Evolutionary conservation across 352 stramenopile genomes (phyloP).

Genomic region (Halophytophthora polymorphica): DNA sequence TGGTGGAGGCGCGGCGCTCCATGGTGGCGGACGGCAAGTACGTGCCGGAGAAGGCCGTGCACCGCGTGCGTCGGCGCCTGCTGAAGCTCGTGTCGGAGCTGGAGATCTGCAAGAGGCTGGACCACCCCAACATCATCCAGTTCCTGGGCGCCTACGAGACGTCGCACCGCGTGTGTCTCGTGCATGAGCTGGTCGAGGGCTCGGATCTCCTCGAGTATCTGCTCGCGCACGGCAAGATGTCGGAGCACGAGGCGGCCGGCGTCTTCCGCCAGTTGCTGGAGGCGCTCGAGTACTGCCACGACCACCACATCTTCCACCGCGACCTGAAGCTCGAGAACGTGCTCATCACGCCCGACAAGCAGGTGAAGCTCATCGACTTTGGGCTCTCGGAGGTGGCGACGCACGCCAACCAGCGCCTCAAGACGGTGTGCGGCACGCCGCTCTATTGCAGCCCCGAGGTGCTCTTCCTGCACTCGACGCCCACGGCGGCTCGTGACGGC

Average conservation of each 20-base stretch:
- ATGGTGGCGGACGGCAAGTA: conserved; percentile 68
- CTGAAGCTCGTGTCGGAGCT: conserved; percentile 82
- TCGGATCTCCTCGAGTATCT: conserved; percentile 73
- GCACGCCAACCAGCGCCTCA: conserved; percentile 56
- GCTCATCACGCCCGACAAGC: conserved; percentile 87
- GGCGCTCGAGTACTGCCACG: conserved; percentile 92
- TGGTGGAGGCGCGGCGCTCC: conserved; percentile 74
- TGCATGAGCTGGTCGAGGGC: conserved; percentile 76
- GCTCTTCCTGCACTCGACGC: conserved; percentile 49
- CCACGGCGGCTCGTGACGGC: conserved; percentile 23
- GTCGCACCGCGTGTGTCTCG: conserved; percentile 73
- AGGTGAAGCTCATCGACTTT: conserved; percentile 96
- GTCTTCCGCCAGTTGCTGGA: conserved; percentile 87
- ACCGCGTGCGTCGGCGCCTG: conserved; percentile 65
- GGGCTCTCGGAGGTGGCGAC: conserved; percentile 88
- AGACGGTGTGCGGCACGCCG: conserved; percentile 76
- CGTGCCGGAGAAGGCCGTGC: conserved; percentile 61
- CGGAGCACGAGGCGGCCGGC: conserved; percentile 43
- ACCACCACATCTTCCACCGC: conserved; percentile 89
- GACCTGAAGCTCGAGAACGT: conserved; percentile 97
- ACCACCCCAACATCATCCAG: conserved; percentile 81
- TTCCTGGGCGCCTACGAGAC: conserved; percentile 74
- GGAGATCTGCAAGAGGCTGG: conserved; percentile 68
- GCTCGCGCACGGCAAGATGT: conserved; percentile 69
- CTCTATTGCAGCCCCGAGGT: conserved; percentile 83